Conservation (phyloP, 2,329 filamentous ascomycete species). For the Hymenoscyphus linearis region DNA sequence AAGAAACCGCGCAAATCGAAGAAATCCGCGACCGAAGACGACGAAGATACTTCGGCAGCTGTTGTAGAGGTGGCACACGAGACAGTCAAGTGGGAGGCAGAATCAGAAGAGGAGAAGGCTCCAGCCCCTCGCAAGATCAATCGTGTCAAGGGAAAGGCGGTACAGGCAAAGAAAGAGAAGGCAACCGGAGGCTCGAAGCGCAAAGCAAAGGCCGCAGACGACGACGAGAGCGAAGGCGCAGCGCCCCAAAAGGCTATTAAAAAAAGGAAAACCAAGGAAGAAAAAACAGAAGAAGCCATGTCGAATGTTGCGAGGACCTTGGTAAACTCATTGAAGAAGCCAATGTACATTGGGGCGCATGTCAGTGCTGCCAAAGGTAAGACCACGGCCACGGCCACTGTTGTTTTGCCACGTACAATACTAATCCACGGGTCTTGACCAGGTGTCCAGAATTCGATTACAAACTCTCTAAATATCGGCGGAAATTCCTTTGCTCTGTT, state of each 20-base stretch:
- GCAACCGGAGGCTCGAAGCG: constrained; percentile 18
- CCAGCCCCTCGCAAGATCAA: constrained; percentile 12
- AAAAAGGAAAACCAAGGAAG: constrained; percentile 52
- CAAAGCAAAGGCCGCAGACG: constrained; percentile 25
- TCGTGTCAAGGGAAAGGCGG: constrained; percentile 18
- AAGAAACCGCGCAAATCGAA: constrained; percentile 16
- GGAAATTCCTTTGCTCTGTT: constrained; percentile 94
- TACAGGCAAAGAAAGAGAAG: constrained; percentile 22
- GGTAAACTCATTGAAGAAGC: constrained; percentile 55
- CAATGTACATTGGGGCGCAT: constrained; percentile 86
- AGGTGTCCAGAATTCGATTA: constrained; percentile 86
- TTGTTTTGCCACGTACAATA: not conserved
- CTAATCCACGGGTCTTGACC: constrained; percentile 6
- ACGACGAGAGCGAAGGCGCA: constrained; percentile 21
- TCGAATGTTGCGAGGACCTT: constrained; percentile 66
- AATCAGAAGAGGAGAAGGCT: not conserved
- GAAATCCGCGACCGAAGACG: not conserved
- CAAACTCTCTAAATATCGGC: constrained; percentile 73
- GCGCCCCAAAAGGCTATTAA: constrained; percentile 24
- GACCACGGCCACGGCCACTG: not conserved
- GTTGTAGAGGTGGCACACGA: not conserved
- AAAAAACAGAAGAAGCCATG: constrained; percentile 50
- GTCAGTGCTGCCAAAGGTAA: constrained; percentile 82
- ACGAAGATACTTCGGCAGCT: not conserved
- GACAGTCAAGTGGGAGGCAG: not conserved